These are phyloP conservation scores for Synchytrium microbalum DNA, from an alignment of 371 early-diverging fungal species.

Conservation along the genomic window DNA sequence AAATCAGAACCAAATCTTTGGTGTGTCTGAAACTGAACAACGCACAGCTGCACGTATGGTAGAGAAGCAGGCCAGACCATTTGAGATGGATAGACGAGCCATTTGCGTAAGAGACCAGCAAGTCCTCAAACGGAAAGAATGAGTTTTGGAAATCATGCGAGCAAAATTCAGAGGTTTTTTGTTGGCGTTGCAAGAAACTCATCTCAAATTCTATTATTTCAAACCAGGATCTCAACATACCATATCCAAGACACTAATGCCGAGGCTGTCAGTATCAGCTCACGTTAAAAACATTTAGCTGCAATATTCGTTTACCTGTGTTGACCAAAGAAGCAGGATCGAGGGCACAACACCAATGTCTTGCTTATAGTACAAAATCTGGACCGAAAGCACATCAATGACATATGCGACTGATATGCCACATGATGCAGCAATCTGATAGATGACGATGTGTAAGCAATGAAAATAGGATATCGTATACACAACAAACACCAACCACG, in stretches of 20 bases:
- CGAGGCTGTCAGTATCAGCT: not conserved
- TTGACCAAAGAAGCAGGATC: constrained; percentile 4
- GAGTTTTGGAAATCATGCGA: too few species aligned
- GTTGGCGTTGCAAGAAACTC: too few species aligned
- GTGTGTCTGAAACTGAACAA: not conserved
- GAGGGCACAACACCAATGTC: constrained; percentile 13
- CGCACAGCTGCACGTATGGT: constrained; percentile 21
- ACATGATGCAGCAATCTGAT: constrained; percentile 34
- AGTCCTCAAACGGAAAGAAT: too few species aligned
- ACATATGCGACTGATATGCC: constrained; percentile 30
- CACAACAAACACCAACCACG: not conserved
- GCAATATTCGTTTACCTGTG: not conserved
- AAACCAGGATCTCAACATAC: too few species aligned
- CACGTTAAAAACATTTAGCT: not conserved
- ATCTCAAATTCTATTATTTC: too few species aligned
- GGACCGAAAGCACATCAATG: constrained; percentile 6
- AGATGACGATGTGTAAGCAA: too few species aligned
- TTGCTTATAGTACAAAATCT: constrained; percentile 11
- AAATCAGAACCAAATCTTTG: not conserved
- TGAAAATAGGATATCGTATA: too few species aligned
- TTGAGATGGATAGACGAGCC: constrained; percentile 68
- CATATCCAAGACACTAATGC: constrained; percentile 11
- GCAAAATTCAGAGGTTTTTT: too few species aligned
- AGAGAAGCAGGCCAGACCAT: constrained; percentile 83
- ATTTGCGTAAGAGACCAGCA: constrained; percentile 67